Evolutionary conservation across 2,329 filamentous ascomycete genomes (phyloP).

Genomic region (Gyromitra esculenta): DNA sequence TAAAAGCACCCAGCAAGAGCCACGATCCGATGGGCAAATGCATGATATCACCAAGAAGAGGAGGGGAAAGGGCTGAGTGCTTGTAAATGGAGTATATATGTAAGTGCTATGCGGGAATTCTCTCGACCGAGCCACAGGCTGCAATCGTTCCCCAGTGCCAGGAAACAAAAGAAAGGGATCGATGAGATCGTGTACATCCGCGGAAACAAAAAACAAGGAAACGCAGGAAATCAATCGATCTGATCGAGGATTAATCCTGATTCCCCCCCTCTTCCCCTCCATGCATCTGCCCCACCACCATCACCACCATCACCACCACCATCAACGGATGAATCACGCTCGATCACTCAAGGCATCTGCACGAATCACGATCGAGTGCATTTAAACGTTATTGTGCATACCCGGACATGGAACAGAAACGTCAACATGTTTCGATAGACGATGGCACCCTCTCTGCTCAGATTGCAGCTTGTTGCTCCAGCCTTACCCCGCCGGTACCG

Average conservation of each 20-base stretch:
- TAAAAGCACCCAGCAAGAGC: background rate
- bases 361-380: slow-evolving; percentile 44
- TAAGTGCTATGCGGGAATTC: background rate
- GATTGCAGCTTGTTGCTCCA: background rate
- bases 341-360: background rate
- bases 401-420: slow-evolving; percentile 4
- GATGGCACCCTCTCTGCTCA: background rate
- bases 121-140: background rate
- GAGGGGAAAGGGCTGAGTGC: background rate
- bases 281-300: slow-evolving; percentile 1
- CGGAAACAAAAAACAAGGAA: background rate
- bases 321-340: slow-evolving; percentile 13
- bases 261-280: background rate
- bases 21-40: background rate
- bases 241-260: slow-evolving; percentile 25
- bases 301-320: background rate
- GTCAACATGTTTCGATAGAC: slow-evolving; percentile 14
- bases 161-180: background rate
- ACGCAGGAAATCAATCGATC: slow-evolving; percentile 25
- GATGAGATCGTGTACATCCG: slow-evolving; percentile 8
- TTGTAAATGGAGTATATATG: background rate
- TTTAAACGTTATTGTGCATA: slow-evolving; percentile 30
- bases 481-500: slow-evolving; percentile 18
- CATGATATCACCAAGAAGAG: background rate
- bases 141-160: background rate